These are phyloP conservation scores for Haplosporangium sp. DNA, from an alignment of 371 early-diverging fungal genomes.

Conservation along the genomic window DNA sequence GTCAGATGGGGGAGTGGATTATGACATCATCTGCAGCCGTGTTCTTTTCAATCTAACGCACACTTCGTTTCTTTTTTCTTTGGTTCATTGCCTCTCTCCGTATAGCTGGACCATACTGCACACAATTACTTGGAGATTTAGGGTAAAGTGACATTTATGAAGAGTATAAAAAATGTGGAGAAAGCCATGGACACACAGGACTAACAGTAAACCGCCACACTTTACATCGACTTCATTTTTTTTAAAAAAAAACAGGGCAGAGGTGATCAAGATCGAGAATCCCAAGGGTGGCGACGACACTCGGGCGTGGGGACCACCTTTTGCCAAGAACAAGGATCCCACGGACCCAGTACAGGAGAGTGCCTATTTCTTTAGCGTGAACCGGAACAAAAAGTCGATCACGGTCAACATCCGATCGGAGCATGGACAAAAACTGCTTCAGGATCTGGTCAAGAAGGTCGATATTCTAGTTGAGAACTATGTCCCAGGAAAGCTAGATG, in stretches of 20 bases:
- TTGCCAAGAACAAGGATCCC: conserved; percentile 57
- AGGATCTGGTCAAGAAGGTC: conserved; percentile 71
- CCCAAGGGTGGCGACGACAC: conserved; percentile 89
- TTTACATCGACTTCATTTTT: too few species aligned
- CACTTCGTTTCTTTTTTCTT: not conserved
- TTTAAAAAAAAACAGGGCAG: too few species aligned
- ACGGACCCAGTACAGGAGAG: conserved; percentile 62
- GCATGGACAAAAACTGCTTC: conserved; percentile 73
- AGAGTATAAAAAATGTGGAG: not conserved
- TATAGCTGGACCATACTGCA: conserved; percentile 82
- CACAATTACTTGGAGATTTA: conserved; percentile 88
- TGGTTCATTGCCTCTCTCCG: not conserved
- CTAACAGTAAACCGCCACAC: not conserved
- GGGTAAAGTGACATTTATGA: conserved; percentile 66
- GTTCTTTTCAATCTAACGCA: too few species aligned
- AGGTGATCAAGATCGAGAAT: conserved; percentile 90
- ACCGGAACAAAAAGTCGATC: conserved; percentile 91
- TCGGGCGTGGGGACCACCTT: conserved; percentile 87
- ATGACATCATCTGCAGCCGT: too few species aligned
- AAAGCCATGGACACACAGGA: not conserved
- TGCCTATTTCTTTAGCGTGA: conserved; percentile 91
- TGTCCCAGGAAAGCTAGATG: conserved; percentile 86
- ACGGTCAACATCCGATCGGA: conserved; percentile 84
- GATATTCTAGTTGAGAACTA: conserved; percentile 94
- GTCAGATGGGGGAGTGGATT: too few species aligned